Evolutionary conservation across 495 filamentous ascomycete genomes (phyloP), one percentile per base, ranked within the genome.

Genomic region (Bathelium albidoporum): DNA sequence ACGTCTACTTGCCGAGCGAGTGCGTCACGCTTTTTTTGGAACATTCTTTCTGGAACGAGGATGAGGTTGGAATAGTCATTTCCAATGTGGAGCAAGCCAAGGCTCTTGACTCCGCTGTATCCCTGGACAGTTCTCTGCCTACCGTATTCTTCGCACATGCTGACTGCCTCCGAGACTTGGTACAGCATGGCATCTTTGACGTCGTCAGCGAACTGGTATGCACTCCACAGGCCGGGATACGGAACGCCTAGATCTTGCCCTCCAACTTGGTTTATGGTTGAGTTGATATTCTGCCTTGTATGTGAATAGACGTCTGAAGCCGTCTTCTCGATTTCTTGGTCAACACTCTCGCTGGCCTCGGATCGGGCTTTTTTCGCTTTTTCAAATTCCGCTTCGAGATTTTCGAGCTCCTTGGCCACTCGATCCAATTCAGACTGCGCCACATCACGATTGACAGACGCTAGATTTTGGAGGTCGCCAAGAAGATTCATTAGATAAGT

Each of bases 401-500:
- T 86, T 36, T 84, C 79, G 32, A 97, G 77, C 65, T 96, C 91
- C 68, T 83, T 82, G 2, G 81, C 85, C 10, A 97, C 89, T 45
- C 91, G 84, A 64, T 95, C 87, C 20, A 97, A 80, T 73, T 97
- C 95, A 7, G 86, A 80, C 66, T 92, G 84, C 24, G 90, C 91
- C 29, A 95, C 84, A 63, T 96, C 91, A 41, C 84, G 79, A 74
- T 98, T 98, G 69, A 97, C 90, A 0, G 82, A 83, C 1, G 93
- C 93, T 43, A 98, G 78, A 10, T 83, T 83, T 65, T 89, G 81
- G 20, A 98, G 74, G 72, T 97, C 94, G 58, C 87, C 84, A 49
- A 98, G 81, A 44, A 97, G 83, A 72, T 98, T 97, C 66, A 92
- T 79, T n/a, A 98, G 85, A 69, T 97, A 98, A 3, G 92, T 97